phyloP scores from a whole-genome alignment of 352 stramenopile species.

The Phytopythium aichiense region DNA sequence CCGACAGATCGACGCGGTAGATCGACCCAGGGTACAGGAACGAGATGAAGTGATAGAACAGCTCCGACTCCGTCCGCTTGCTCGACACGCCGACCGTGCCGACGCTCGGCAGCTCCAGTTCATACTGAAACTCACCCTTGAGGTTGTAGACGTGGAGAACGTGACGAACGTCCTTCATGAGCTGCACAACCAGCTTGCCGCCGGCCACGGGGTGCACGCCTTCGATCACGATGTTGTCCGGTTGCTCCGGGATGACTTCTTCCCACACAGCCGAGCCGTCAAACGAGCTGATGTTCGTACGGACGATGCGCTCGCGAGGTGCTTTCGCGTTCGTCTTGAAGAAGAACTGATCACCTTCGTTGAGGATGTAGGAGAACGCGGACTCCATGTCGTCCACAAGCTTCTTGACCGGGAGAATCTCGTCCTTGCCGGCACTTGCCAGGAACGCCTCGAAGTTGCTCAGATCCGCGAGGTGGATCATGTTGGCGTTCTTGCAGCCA shows the following conservation, averaged over 20 bases:
- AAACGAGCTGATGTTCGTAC: slow-evolving; percentile 31
- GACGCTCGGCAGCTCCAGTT: slow-evolving; percentile 64
- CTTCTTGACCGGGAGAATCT: slow-evolving; percentile 55
- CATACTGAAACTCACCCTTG: slow-evolving; percentile 65
- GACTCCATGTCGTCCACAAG: slow-evolving; percentile 86
- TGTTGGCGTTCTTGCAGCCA: slow-evolving; percentile 89
- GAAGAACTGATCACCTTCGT: slow-evolving; percentile 85
- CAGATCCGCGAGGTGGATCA: slow-evolving; percentile 73
- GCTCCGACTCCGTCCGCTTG: slow-evolving; percentile 68
- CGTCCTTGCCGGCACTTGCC: slow-evolving; percentile 17
- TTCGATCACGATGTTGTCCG: slow-evolving; percentile 71
- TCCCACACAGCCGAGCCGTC: slow-evolving; percentile 41
- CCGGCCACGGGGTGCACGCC: slow-evolving; percentile 57
- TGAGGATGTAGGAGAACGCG: slow-evolving; percentile 83
- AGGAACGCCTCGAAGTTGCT: slow-evolving; percentile 46
- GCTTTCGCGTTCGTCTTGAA: slow-evolving; percentile 85
- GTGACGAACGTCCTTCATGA: slow-evolving; percentile 81
- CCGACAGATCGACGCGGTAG: slow-evolving; percentile 60
- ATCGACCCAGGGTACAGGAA: slow-evolving; percentile 83
- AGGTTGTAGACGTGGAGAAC: slow-evolving; percentile 80
- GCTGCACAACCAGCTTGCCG: slow-evolving; percentile 67
- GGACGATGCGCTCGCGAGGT: slow-evolving; percentile 72
- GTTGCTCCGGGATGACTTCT: slow-evolving; percentile 81
- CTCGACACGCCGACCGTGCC: slow-evolving; percentile 64
- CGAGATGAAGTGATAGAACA: slow-evolving; percentile 90